Conservation (phyloP, 805 yeast genomes). For the Metschnikowia santaceciliae region DNA sequence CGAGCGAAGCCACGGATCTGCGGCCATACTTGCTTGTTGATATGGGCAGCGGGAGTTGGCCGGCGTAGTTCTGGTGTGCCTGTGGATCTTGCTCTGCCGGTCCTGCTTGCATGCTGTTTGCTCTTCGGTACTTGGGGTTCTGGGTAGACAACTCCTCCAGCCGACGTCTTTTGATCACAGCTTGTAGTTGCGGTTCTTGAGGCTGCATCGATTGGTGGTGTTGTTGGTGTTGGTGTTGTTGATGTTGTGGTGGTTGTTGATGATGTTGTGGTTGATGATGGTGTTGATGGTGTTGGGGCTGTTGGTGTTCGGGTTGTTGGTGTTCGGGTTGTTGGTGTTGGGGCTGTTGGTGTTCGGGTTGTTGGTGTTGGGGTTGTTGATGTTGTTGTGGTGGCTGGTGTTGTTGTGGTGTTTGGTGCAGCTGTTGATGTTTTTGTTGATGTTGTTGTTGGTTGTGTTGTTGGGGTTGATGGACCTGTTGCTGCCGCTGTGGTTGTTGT, state of each 20-base stretch:
- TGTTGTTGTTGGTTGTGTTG: not conserved
- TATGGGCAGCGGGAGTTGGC: not conserved
- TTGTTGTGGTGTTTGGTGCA: constrained; percentile 3
- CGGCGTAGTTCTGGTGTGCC: constrained; percentile 8
- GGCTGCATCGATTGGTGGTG: not conserved
- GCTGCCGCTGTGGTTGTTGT: not conserved
- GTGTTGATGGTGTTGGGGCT: constrained; percentile 2
- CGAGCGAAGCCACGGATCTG: constrained; percentile 14
- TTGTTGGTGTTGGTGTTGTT: not conserved
- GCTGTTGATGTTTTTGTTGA: constrained; percentile 6
- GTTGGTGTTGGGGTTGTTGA: constrained; percentile 1
- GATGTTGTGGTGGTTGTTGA: not conserved
- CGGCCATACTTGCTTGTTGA: not conserved
- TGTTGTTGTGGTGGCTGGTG: constrained; percentile 5
- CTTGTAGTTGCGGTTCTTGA: not conserved
- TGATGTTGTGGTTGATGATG: constrained; percentile 2
- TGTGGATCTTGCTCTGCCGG: not conserved
- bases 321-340: not conserved
- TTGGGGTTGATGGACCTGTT: not conserved
- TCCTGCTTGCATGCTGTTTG: not conserved
- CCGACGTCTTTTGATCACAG: not conserved
- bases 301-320: constrained; percentile 1
- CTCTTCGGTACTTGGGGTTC: not conserved
- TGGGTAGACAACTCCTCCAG: not conserved
- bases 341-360: not conserved